These are phyloP conservation scores for Teratosphaeria gauchensis DNA, from an alignment of 2,329 filamentous ascomycete species.

Conservation along the genomic window DNA sequence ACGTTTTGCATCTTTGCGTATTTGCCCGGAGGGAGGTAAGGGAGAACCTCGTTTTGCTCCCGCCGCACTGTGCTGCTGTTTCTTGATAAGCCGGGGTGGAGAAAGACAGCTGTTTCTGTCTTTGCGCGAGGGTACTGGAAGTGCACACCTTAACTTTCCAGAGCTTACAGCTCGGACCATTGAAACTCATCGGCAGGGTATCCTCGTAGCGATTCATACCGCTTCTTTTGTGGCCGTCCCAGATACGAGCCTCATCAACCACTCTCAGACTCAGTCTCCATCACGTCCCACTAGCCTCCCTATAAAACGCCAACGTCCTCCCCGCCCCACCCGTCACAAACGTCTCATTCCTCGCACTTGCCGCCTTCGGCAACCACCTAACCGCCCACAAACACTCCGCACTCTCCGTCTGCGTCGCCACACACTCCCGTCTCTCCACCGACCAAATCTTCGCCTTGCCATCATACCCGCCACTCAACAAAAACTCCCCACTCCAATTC, in stretches of 20 bases:
- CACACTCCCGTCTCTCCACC: constrained; percentile 70
- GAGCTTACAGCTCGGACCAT: too few relatives aligned
- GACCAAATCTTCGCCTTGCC: constrained; percentile 97
- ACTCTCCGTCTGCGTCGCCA: constrained; percentile 87
- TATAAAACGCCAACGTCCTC: constrained; percentile 68
- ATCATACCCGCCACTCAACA: constrained; percentile 75
- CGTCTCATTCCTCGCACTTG: constrained; percentile 48
- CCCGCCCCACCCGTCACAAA: constrained; percentile 75
- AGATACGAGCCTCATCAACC: background rate
- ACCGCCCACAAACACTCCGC: constrained; percentile 74
- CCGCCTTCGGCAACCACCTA: constrained; percentile 67
- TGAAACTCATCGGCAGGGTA: background rate
- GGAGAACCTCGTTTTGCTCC: too few relatives aligned
- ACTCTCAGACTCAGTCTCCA: background rate
- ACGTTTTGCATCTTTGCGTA: too few relatives aligned
- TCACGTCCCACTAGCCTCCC: constrained; percentile 66
- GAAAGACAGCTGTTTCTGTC: background rate
- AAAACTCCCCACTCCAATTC: constrained; percentile 84
- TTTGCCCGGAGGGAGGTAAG: too few relatives aligned
- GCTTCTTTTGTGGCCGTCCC: background rate
- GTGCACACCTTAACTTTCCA: background rate
- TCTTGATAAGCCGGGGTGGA: too few relatives aligned
- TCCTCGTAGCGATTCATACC: background rate
- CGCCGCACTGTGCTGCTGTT: too few relatives aligned
- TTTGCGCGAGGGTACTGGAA: background rate